Evolutionary conservation across 2,329 filamentous ascomycete species (phyloP).

Genomic region (Gaeumannomyces sp.): DNA sequence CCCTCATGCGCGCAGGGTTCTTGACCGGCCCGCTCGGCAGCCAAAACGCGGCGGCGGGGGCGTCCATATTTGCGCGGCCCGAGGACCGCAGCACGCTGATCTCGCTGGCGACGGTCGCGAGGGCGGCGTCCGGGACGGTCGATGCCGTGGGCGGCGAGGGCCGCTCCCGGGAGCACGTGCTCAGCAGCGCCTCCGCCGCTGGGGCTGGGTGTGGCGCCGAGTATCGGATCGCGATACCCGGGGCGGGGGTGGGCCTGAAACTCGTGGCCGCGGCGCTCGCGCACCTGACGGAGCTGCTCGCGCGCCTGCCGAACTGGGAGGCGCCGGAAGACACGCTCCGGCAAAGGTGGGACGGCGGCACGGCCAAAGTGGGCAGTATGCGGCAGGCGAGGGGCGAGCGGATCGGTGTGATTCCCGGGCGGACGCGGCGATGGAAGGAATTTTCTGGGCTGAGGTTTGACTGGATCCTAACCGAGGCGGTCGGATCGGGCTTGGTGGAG

Average conservation of each 20-base stretch:
- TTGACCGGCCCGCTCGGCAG: slow-evolving; percentile 41
- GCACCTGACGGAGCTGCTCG: slow-evolving; percentile 55
- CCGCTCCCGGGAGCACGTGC: slow-evolving; percentile 52
- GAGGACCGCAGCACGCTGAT: slow-evolving; percentile 50
- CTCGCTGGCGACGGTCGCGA: slow-evolving; percentile 56
- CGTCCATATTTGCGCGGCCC: slow-evolving; percentile 37
- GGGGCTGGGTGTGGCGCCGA: slow-evolving; percentile 31
- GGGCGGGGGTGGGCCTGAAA: slow-evolving; percentile 61
- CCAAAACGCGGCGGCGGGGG: slow-evolving; percentile 21
- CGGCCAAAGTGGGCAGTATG: slow-evolving; percentile 31
- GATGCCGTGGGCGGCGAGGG: slow-evolving; percentile 64
- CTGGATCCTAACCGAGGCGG: slow-evolving; percentile 65
- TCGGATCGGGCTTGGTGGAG: slow-evolving; percentile 65
- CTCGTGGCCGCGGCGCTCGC: slow-evolving; percentile 54
- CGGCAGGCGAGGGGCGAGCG: slow-evolving; percentile 51
- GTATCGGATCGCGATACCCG: slow-evolving; percentile 54
- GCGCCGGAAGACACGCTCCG: slow-evolving; percentile 54
- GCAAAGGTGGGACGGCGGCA: slow-evolving; percentile 66
- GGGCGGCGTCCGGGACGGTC: slow-evolving; percentile 61
- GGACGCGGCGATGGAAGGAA: slow-evolving; percentile 63
- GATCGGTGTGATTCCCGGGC: slow-evolving; percentile 49
- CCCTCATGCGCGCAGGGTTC: slow-evolving; percentile 60
- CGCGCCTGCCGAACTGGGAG: slow-evolving; percentile 55
- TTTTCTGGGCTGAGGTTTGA: slow-evolving; percentile 65
- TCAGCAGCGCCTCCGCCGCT: slow-evolving; percentile 37